Percentiles rank a stretch among this genome's conserved stretches.
Conservation (phyloP, 177 flowering plant species). For the Tripterygium wilfordii region DNA sequence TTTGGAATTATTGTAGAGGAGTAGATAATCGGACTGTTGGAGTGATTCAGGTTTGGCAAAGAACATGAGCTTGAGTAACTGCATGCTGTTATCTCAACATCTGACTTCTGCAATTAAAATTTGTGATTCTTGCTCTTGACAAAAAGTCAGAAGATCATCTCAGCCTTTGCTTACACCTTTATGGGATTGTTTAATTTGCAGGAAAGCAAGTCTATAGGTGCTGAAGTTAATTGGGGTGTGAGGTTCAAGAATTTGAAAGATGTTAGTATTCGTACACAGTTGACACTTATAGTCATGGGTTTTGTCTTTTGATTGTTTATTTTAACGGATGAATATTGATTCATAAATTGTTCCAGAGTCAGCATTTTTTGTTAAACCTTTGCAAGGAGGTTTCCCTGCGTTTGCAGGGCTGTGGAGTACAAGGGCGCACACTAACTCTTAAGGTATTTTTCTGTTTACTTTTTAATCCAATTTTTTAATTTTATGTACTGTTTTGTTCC, state of each 20-base stretch:
- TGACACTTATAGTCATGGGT: neutral
- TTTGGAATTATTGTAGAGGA: slow-evolving; percentile 90
- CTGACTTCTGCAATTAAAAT: no score
- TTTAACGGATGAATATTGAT: neutral
- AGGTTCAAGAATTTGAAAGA: slow-evolving; percentile 72
- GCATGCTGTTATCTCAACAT: neutral
- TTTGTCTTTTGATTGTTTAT: neutral
- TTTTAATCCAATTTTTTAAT: neutral
- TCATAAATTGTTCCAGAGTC: slow-evolving; percentile 36
- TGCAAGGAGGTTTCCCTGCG: slow-evolving; percentile 91
- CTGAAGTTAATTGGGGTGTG: slow-evolving; percentile 99
- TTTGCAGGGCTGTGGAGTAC: slow-evolving; percentile 77
- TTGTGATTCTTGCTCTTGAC: no score
- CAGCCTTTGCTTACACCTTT: neutral
- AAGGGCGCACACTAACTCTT: slow-evolving; percentile 77
- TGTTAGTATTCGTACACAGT: slow-evolving; percentile 38
- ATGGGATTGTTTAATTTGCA: slow-evolving; percentile 18
- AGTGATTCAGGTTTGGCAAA: slow-evolving; percentile 53
- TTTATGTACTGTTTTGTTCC: neutral
- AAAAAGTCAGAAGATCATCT: no score
- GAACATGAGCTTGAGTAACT: neutral
- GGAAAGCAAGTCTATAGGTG: slow-evolving; percentile 94
- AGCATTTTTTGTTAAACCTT: slow-evolving; percentile 55
- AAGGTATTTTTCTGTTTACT: slow-evolving; percentile 40
- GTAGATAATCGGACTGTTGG: slow-evolving; percentile 79